A percentile compares a stretch with the other conserved stretches of the same genome.
Evolutionary conservation across 2,329 filamentous ascomycete genomes (phyloP).

Genomic region (Tolypocladium amazonense): DNA sequence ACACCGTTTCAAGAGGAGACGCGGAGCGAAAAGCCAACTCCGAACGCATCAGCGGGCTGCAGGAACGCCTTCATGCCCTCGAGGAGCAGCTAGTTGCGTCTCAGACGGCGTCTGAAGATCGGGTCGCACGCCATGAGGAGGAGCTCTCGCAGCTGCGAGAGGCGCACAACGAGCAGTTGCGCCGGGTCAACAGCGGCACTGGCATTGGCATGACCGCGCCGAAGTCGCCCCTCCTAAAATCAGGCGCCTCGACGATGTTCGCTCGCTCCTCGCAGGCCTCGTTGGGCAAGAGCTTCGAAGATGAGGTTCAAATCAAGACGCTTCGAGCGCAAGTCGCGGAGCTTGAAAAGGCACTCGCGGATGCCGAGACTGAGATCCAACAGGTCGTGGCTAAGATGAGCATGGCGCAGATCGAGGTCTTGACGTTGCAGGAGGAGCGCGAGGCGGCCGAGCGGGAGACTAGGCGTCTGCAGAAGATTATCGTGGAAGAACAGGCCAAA

Average conservation of each 20-base stretch:
- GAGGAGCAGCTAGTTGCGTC: slow-evolving; percentile 78
- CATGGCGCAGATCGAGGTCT: slow-evolving; percentile 70
- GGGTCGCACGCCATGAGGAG: slow-evolving; percentile 73
- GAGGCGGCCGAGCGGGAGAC: slow-evolving; percentile 68
- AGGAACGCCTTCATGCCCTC: slow-evolving; percentile 66
- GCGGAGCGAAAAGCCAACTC: slow-evolving; percentile 71
- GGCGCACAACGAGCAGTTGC: slow-evolving; percentile 65
- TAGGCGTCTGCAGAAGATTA: slow-evolving; percentile 53
- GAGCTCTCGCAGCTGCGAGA: slow-evolving; percentile 69
- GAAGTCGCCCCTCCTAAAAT: slow-evolving; percentile 24
- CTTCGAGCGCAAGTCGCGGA: slow-evolving; percentile 73
- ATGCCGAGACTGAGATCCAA: slow-evolving; percentile 65
- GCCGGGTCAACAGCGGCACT: slow-evolving; percentile 51
- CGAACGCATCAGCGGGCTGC: slow-evolving; percentile 72
- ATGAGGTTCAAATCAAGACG: slow-evolving; percentile 62
- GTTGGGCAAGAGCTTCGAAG: slow-evolving; percentile 55
- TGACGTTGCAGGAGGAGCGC: slow-evolving; percentile 64
- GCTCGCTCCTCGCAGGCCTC: slow-evolving; percentile 31
- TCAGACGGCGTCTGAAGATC: slow-evolving; percentile 79
- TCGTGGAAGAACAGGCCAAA: slow-evolving; percentile 53
- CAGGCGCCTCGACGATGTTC: slow-evolving; percentile 22
- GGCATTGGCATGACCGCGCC: slow-evolving; percentile 18
- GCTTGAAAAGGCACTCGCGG: slow-evolving; percentile 60
- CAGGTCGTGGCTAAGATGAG: slow-evolving; percentile 75
- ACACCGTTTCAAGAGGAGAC: slow-evolving; percentile 76